These are phyloP conservation scores for Platanus orientalis DNA, from an alignment of 164 flowering plant species.

Conservation along the genomic window DNA sequence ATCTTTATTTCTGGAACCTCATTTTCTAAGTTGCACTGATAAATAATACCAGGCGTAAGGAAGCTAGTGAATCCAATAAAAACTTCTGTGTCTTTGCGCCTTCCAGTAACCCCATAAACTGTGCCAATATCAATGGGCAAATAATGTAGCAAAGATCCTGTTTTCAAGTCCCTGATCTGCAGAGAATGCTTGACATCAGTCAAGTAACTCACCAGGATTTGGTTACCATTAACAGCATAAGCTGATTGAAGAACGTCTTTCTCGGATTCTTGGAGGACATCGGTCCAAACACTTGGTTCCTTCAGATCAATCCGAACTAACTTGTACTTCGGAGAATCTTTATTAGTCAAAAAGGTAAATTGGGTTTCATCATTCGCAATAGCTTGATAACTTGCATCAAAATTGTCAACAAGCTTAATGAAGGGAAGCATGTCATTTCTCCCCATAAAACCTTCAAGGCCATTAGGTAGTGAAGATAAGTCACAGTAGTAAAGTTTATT, in stretches of 20 bases:
- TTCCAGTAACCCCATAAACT: conserved; percentile 58
- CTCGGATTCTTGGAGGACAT: conserved; percentile 62
- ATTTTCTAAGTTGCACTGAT: conserved; percentile 57
- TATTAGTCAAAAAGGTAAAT: conserved; percentile 86
- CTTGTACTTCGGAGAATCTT: conserved; percentile 91
- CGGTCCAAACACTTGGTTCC: conserved; percentile 72
- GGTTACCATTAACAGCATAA: conserved; percentile 61
- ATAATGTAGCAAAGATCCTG: conserved; percentile 65
- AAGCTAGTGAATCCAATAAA: conserved; percentile 85
- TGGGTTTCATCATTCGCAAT: conserved; percentile 83
- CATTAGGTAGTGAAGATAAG: conserved; percentile 60
- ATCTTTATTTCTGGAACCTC: conserved; percentile 68
- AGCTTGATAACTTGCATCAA: conserved; percentile 67
- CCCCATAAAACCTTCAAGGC: conserved; percentile 61
- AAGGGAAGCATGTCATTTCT: conserved; percentile 63
- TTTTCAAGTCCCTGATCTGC: conserved; percentile 80
- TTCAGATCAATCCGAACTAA: conserved; percentile 77
- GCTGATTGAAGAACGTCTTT: conserved; percentile 87
- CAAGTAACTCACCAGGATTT: conserved; percentile 75
- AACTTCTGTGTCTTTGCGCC: conserved; percentile 56
- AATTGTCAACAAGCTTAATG: conserved; percentile 73
- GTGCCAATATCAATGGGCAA: conserved; percentile 89
- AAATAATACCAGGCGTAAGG: conserved; percentile 88
- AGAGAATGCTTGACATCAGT: conserved; percentile 84
- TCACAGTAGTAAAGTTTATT: conserved; percentile 92